Conservation (phyloP, 1,139 yeast genomes). For the Magnusiomyces paraingens region DNA sequence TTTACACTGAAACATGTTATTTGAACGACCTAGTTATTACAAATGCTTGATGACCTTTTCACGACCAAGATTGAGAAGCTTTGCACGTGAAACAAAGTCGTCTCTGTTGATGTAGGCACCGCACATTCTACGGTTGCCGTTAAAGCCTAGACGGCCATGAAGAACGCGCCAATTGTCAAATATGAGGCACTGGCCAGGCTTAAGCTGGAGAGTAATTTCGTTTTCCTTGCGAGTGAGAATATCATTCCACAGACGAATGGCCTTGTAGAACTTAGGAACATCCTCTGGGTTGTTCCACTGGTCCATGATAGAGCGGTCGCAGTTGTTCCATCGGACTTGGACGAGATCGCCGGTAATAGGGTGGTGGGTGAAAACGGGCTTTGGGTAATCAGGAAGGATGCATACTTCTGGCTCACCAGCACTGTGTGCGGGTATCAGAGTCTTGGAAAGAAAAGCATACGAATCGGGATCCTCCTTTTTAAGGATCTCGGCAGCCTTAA, state of each 20-base stretch:
- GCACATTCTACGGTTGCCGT: conserved; percentile 67
- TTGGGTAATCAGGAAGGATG: conserved; percentile 53
- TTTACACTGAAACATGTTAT: neutral
- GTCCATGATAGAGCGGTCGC: conserved; percentile 65
- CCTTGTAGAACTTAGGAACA: conserved; percentile 52
- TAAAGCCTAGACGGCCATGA: conserved; percentile 65
- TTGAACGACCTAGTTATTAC: conserved; percentile 1
- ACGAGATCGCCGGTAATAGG: conserved; percentile 44
- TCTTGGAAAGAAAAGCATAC: conserved; percentile 46
- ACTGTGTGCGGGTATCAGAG: conserved; percentile 66
- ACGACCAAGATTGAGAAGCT: conserved; percentile 48
- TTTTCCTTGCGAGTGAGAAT: conserved; percentile 48
- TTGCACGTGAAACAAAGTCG: conserved; percentile 55
- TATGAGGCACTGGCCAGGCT: conserved; percentile 60
- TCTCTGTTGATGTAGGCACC: conserved; percentile 71
- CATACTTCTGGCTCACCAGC: conserved; percentile 69
- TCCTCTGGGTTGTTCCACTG: conserved; percentile 49
- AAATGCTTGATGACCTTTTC: conserved; percentile 33
- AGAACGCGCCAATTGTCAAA: conserved; percentile 75
- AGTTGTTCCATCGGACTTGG: conserved; percentile 72
- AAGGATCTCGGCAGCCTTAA: conserved; percentile 52
- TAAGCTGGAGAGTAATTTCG: conserved; percentile 51
- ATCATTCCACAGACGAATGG: conserved; percentile 52
- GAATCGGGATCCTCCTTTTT: conserved; percentile 47
- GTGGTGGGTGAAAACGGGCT: conserved; percentile 56